Percentiles rank a stretch among this genome's conserved stretches.
Conservation (phyloP, 140 eudicot genomes). For the Stevia rebaudiana region DNA sequence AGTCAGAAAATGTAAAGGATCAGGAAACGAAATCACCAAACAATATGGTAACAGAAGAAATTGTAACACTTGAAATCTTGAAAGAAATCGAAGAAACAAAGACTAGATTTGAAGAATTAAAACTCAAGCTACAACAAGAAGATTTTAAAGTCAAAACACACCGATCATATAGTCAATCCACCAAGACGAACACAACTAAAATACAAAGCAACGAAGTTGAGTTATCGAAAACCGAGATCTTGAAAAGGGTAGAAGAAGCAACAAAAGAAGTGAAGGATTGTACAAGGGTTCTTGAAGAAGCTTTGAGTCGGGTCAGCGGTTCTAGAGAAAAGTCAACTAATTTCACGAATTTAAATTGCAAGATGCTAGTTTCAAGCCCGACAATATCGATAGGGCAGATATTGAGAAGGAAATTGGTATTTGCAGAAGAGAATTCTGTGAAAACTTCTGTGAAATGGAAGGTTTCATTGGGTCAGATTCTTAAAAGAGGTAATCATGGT, state of each 20-base stretch:
- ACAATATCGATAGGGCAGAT: constrained; percentile 85
- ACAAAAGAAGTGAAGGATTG: constrained; percentile 61
- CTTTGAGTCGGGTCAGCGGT: constrained; percentile 53
- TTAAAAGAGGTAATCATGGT: constrained; percentile 32
- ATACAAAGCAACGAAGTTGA: constrained; percentile 46
- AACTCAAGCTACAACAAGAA: constrained; percentile 49
- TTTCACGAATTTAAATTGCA: constrained; percentile 28
- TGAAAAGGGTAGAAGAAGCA: constrained; percentile 65
- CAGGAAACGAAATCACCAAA: constrained; percentile 48
- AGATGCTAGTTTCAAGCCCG: constrained; percentile 28
- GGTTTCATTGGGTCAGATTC: constrained; percentile 67
- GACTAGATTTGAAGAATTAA: constrained; percentile 49
- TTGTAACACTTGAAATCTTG: constrained; percentile 56
- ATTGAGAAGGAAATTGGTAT: constrained; percentile 68
- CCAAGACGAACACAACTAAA: neutral
- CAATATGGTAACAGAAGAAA: constrained; percentile 47
- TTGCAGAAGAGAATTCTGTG: constrained; percentile 42
- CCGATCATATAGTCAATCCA: neutral
- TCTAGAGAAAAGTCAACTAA: constrained; percentile 42
- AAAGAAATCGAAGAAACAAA: constrained; percentile 65
- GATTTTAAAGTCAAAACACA: constrained; percentile 29
- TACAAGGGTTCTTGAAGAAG: constrained; percentile 63
- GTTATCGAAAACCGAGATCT: constrained; percentile 44
- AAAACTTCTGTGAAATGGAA: constrained; percentile 36
- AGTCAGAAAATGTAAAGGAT: constrained; percentile 39